Conservation (phyloP, 352 stramenopile species). For the Globisporangium perplexum region DNA sequence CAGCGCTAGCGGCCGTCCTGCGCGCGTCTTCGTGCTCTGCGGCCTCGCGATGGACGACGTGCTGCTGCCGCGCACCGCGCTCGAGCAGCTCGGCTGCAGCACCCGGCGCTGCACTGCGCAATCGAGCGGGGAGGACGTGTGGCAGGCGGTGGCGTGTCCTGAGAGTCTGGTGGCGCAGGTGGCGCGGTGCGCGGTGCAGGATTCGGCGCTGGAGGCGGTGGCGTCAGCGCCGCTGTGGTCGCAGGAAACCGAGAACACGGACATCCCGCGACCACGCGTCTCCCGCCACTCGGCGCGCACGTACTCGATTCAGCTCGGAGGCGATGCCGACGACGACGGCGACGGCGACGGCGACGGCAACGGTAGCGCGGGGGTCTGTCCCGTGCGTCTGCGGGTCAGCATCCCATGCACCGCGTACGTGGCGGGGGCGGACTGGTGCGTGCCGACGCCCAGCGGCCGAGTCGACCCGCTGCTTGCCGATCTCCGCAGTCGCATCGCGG, state of each 20-base stretch:
- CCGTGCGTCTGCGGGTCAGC: slow-evolving; percentile 20
- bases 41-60: slow-evolving; percentile 41
- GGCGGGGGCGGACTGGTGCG: slow-evolving; percentile 27
- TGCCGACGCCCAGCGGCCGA: slow-evolving; percentile 20
- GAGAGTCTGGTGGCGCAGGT: slow-evolving; percentile 24
- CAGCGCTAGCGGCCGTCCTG: slow-evolving; percentile 7
- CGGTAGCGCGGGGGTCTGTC: slow-evolving; percentile 11
- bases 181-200: slow-evolving; percentile 26
- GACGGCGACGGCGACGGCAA: slow-evolving; percentile 5
- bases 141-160: slow-evolving; percentile 17
- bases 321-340: slow-evolving; percentile 2
- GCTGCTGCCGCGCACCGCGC: slow-evolving; percentile 21
- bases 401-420: slow-evolving; percentile 32
- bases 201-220: slow-evolving; percentile 5
- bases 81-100: slow-evolving; percentile 26
- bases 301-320: slow-evolving; percentile 31
- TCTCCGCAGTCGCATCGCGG: background rate
- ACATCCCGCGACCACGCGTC: slow-evolving; percentile 31
- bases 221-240: slow-evolving; percentile 18
- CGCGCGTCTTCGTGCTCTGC: slow-evolving; percentile 25
- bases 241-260: slow-evolving; percentile 37
- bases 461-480: slow-evolving; percentile 20
- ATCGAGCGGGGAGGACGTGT: slow-evolving; percentile 2
- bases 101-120: background rate
- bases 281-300: slow-evolving; percentile 23